Conservation (phyloP, 805 yeast genomes). For the Wickerhamiella allomyrinae region DNA sequence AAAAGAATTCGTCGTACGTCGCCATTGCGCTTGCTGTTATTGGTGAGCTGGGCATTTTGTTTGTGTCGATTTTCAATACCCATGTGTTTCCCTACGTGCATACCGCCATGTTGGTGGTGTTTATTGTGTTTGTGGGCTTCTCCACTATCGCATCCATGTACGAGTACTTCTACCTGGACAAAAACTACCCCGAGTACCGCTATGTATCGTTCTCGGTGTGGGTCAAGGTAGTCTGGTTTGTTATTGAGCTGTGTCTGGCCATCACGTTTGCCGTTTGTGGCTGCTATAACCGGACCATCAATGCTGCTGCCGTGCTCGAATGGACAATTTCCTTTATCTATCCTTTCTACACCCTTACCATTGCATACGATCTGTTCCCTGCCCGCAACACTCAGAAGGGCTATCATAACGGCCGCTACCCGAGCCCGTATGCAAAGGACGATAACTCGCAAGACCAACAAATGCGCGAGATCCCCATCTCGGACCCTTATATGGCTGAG, state of each 20-base stretch:
- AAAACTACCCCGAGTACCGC: conserved; percentile 25
- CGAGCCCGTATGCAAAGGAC: conserved; percentile 1
- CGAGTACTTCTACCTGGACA: conserved; percentile 35
- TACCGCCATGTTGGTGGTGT: conserved; percentile 53
- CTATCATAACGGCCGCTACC: conserved; percentile 12
- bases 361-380: conserved; percentile 58
- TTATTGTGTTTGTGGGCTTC: conserved; percentile 52
- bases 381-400: conserved; percentile 32
- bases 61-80: conserved; percentile 64
- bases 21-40: conserved; percentile 36
- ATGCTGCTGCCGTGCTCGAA: conserved; percentile 53
- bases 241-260: conserved; percentile 16
- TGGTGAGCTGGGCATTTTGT: conserved; percentile 59
- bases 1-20: conserved; percentile 29
- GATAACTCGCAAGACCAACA: too few relatives aligned
- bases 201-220: conserved; percentile 29
- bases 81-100: conserved; percentile 38
- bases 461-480: too few relatives aligned
- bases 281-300: conserved; percentile 26
- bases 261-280: conserved; percentile 39
- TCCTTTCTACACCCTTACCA: conserved; percentile 48
- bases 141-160: conserved; percentile 32
- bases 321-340: conserved; percentile 84
- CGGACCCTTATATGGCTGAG: too few relatives aligned
- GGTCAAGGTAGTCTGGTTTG: conserved; percentile 50